These are phyloP conservation scores for Fraxinus xanthoxyloides DNA, from an alignment of 305 asterid genomes.

Conservation along the genomic window DNA sequence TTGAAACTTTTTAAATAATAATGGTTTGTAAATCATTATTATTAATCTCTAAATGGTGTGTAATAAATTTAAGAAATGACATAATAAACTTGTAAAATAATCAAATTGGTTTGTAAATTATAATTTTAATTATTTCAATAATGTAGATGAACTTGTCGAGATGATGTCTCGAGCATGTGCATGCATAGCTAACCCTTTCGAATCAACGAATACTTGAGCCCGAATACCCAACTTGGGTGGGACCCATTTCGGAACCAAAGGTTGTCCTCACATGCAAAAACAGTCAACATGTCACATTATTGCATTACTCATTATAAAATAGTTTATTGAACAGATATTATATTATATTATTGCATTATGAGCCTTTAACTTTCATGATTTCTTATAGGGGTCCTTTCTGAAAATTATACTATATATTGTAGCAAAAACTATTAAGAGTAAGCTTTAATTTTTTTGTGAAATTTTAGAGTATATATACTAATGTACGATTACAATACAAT, in stretches of 20 bases:
- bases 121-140: not conserved
- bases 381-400: not conserved
- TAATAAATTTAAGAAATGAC: not conserved
- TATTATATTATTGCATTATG: not conserved
- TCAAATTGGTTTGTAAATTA: not conserved
- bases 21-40: not conserved
- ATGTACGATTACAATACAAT: not conserved
- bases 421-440: not conserved
- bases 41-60: not conserved
- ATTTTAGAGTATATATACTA: not conserved
- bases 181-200: not conserved
- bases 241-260: not conserved
- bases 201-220: not conserved
- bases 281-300: slow-evolving; percentile 5
- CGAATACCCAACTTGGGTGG: not conserved
- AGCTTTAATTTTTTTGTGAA: not conserved
- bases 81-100: not conserved
- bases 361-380: not conserved
- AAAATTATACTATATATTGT: not conserved
- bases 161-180: not conserved
- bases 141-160: not conserved
- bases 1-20: not conserved
- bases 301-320: not conserved
- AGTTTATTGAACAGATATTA: not conserved
- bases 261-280: slow-evolving; percentile 10